phyloP scores from a whole-genome alignment of 208 protist species.

The Phytomonas sp. region DNA sequence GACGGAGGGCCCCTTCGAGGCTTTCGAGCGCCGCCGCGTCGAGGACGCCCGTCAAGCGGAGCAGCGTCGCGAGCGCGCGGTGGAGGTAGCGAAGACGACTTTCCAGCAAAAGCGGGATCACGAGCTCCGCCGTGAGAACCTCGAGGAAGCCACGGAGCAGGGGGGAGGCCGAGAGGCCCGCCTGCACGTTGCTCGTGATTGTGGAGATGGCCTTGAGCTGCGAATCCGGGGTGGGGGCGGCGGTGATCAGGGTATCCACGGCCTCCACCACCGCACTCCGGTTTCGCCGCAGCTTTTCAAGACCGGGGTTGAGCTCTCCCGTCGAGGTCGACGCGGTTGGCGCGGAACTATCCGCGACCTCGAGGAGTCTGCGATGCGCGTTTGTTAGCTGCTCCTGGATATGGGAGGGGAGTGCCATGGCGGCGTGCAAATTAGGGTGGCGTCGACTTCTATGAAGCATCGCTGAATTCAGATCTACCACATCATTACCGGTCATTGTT shows the following conservation, averaged over 20 bases:
- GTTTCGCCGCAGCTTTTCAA: conserved; percentile 4
- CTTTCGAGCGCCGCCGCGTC: neutral
- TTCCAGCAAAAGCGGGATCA: conserved; percentile 70
- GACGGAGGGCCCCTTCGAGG: neutral
- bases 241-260: conserved; percentile 29
- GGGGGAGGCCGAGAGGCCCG: conserved; percentile 15
- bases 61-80: conserved; percentile 58
- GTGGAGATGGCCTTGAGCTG: conserved; percentile 59
- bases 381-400: conserved; percentile 13
- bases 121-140: conserved; percentile 32
- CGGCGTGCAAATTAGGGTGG: conserved; percentile 31
- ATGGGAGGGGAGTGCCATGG: conserved; percentile 22
- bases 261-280: conserved; percentile 23
- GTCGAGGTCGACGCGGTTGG: neutral
- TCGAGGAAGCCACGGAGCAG: conserved; percentile 12
- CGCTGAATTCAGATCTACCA: conserved; percentile 12
- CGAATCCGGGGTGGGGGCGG: conserved; percentile 48
- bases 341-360: neutral
- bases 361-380: conserved; percentile 11
- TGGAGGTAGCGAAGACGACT: conserved; percentile 79
- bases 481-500: neutral
- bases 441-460: conserved; percentile 27
- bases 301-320: neutral
- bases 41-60: conserved; percentile 29
- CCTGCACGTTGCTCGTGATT: conserved; percentile 44